Conservation (phyloP, 2,329 filamentous ascomycete species). For the Botrytis paeoniae region DNA sequence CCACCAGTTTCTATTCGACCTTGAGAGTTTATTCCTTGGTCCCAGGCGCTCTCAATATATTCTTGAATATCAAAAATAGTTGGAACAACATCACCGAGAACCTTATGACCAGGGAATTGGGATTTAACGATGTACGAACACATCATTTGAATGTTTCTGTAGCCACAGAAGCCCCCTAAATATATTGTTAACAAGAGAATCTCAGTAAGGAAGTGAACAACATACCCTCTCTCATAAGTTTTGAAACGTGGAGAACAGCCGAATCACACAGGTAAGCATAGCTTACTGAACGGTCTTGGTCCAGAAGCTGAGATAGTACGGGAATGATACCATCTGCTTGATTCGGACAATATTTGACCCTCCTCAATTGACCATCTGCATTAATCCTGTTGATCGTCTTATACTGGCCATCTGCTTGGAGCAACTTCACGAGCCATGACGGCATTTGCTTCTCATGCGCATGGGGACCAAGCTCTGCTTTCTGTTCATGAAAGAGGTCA, state of each 20-base stretch:
- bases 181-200: conserved; percentile 6
- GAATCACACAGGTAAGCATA: conserved; percentile 79
- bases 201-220: not conserved
- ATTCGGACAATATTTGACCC: conserved; percentile 46
- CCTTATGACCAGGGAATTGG: conserved; percentile 53
- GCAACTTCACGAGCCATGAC: conserved; percentile 59
- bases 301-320: conserved; percentile 60
- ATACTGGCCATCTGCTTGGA: conserved; percentile 56
- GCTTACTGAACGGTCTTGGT: conserved; percentile 60
- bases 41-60: conserved; percentile 84
- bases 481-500: conserved; percentile 34
- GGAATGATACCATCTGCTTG: conserved; percentile 55
- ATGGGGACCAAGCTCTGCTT: conserved; percentile 66
- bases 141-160: conserved; percentile 92
- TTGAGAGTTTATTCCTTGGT: conserved; percentile 72
- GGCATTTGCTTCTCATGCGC: conserved; percentile 76
- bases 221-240: conserved; percentile 69
- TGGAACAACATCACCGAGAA: conserved; percentile 62
- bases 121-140: conserved; percentile 70
- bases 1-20: conserved; percentile 81
- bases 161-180: conserved; percentile 84
- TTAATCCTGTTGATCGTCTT: conserved; percentile 51
- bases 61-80: conserved; percentile 82
- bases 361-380: conserved; percentile 43
- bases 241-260: conserved; percentile 74